These are phyloP conservation scores for Penicillium steckii DNA, from an alignment of 495 filamentous ascomycete species.

Conservation along the genomic window DNA sequence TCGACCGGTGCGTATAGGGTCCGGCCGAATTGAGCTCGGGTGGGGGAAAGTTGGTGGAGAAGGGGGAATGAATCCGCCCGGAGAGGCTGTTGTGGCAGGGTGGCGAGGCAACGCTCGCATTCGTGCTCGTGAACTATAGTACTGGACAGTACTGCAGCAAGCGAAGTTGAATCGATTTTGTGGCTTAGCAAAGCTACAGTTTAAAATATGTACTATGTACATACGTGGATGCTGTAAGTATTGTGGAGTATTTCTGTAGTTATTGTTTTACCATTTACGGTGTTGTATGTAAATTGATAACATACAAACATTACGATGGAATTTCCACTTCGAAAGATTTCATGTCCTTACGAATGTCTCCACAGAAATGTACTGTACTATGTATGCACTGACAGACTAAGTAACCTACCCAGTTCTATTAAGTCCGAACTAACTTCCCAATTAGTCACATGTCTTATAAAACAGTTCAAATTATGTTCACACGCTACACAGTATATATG, in stretches of 20 bases:
- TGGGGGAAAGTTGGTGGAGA: not conserved
- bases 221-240: no score
- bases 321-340: not conserved
- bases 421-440: no score
- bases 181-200: no score
- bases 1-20: slow-evolving; percentile 6
- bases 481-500: no score
- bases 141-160: not conserved
- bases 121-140: not conserved
- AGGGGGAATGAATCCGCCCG: not conserved
- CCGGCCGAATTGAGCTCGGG: slow-evolving; percentile 5
- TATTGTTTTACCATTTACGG: not conserved
- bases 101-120: slow-evolving; percentile 4
- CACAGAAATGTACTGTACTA: no score
- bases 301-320: not conserved
- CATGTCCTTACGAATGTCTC: not conserved
- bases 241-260: no score
- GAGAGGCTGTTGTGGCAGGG: slow-evolving; percentile 3
- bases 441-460: no score
- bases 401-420: no score
- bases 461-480: no score
- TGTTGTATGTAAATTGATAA: not conserved
- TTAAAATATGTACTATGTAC: no score
- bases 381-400: no score
- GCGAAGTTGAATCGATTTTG: not conserved